Evolutionary conservation across 169 alveolate species (phyloP), one percentile per base, ranked within the genome.

Genomic region (Plasmodium blacklocki): DNA sequence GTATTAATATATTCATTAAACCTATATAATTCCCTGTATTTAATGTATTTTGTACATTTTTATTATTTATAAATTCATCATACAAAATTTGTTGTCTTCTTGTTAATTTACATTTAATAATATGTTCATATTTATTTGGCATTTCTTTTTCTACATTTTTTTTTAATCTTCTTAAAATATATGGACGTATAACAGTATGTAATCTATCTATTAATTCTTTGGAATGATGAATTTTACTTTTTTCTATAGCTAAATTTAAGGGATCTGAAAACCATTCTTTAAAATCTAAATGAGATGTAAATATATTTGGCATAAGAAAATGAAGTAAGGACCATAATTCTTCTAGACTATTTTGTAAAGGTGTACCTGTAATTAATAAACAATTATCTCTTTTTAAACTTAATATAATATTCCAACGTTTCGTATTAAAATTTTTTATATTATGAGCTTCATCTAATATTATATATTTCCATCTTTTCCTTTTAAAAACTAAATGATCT

Each of bases 401-500:
- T 49, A 98, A 93, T 74, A 99, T 95, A 74, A 98, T 97, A 93
- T 98, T 98, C 99, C 99, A 99, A 73, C 99, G 94, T 93, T 98
- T 97, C n/a, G 99, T 97, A 74, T 97, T 96, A 93, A 97, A 98
- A 91, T 99, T 99, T 93, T 99, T 99, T 78, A 99, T 98, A 89
- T 98, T 97, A 83, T 99, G 99, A 11, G 99, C 99, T 93, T 99
- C 99, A 94, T 99, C 99, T 64, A 99, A 93, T 43, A 99, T 97
- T 95, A 99, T 95, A 92, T 98, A 98, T 32, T 97, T 97, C 99
- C 99, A 99, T 68, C 95, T 96, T 93, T 97, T 97, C 78, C 99
- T 95, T 93, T 96, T 97, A 92, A 99, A 95, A 19, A 98, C 97
- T 70, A 96, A 94, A 59, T 98, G 97, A 93, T 98, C 99, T 93